Percentiles rank a stretch among this genome's conserved stretches.
Evolutionary conservation across 1,139 yeast genomes (phyloP).

Genomic region (Candida glucosophila): DNA sequence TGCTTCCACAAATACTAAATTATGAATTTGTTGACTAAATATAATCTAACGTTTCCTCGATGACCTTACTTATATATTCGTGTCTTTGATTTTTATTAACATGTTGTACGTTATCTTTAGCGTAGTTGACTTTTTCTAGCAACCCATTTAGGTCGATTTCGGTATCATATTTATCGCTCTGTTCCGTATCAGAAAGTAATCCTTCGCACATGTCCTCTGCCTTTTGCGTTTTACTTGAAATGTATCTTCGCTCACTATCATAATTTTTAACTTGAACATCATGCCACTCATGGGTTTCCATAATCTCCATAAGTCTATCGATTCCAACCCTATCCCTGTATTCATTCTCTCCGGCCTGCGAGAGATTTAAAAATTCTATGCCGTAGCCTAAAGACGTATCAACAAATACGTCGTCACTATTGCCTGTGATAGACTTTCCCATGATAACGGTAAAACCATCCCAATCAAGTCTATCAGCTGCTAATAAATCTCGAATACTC

Average conservation of each 20-base stretch:
- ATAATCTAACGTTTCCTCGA: conserved; percentile 31
- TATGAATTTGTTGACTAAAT: conserved; percentile 11
- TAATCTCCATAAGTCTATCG: conserved; percentile 25
- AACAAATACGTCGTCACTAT: conserved; percentile 16
- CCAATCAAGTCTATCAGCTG: conserved; percentile 10
- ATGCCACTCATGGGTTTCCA: conserved; percentile 35
- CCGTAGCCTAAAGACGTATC: conserved; percentile 22
- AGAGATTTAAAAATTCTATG: conserved; percentile 21
- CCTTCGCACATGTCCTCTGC: conserved; percentile 20
- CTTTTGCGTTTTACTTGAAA: conserved; percentile 13
- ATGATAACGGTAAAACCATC: conserved; percentile 19
- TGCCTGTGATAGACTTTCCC: conserved; percentile 8
- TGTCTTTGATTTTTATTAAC: conserved; percentile 19
- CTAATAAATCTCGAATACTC: conserved; percentile 8
- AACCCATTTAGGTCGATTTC: conserved; percentile 18
- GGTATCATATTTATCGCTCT: conserved; percentile 6
- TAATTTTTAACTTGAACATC: background rate
- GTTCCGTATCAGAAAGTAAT: conserved; percentile 11
- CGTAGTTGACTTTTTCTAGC: conserved; percentile 21
- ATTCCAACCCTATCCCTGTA: conserved; percentile 18
- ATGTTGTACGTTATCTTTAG: conserved; percentile 17
- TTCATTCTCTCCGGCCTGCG: conserved; percentile 17
- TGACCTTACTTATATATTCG: conserved; percentile 22
- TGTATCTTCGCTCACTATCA: conserved; percentile 6
- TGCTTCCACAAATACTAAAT: background rate